These are phyloP conservation scores for Neofusicoccum umdonicola DNA, from an alignment of 2,329 filamentous ascomycete genomes.

Conservation along the genomic window DNA sequence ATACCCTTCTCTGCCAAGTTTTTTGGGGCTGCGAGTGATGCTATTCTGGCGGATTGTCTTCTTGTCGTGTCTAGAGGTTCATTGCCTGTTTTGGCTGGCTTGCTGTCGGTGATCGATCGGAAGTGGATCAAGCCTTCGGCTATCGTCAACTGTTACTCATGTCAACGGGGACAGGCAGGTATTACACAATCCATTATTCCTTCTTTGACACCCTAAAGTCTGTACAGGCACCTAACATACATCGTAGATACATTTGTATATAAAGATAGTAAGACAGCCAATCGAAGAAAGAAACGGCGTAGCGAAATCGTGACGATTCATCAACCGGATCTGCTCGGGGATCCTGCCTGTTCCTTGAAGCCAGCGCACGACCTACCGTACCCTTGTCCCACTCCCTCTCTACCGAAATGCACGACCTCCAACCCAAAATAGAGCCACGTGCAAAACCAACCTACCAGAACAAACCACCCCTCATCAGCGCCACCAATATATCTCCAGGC, in stretches of 20 bases:
- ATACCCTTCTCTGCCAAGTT: background rate
- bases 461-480: background rate
- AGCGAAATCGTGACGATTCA: background rate
- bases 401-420: too few species aligned
- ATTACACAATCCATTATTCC: too few species aligned
- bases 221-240: too few species aligned
- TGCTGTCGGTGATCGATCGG: too few species aligned
- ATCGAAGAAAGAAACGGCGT: background rate
- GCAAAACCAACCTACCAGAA: background rate
- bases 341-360: background rate
- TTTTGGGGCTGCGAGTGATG: background rate
- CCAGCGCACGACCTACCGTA: background rate
- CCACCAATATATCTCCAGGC: background rate
- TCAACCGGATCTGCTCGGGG: background rate
- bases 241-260: background rate
- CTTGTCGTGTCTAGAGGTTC: background rate
- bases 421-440: too few species aligned
- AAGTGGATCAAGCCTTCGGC: too few species aligned
- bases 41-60: background rate
- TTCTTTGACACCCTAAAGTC: too few species aligned
- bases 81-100: too few species aligned
- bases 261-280: background rate
- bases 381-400: background rate
- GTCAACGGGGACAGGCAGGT: too few species aligned
- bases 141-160: too few species aligned